Base-by-base conservation (phyloP, 2,329 filamentous ascomycete genomes). In the Eurotiales sp. region DNA sequence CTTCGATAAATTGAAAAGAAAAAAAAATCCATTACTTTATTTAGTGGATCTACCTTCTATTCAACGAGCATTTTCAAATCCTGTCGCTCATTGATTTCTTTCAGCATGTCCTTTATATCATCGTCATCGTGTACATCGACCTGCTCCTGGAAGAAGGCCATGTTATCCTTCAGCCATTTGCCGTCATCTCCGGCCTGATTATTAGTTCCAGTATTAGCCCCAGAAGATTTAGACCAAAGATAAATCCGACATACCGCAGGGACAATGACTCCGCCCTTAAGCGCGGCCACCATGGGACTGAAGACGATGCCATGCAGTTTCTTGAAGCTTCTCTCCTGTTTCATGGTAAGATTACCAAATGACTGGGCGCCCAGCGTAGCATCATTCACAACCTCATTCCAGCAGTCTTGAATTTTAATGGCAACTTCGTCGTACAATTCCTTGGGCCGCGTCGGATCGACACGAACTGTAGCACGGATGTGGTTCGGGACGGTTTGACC, bases 341-440 rank as follows among this genome's bases (percentile, higher is more conserved):
- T n/a, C 14, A 14, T 6, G 1, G 40, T 2, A 17, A 42, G 40
- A 27, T 25, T 42, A 11, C 40, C 21, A 27, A 25, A 12, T 19
- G 39, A 41, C n/a, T 41, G 19, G 21, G 40, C 40, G 14, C 40
- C 40, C 40, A 42, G 40, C 40, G 40, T n/a, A n/a, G 40, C 48
- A 15, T 48, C 53, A 23, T 54, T 41, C 15, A 58, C 52, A 11
- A 54, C 43, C 12, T 55, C 56, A 23, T 59, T 53, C 58, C 58
- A 60, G 25, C 49, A 40, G 4, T 48, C 40, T 48, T 59, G 54
- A 17, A 60, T 56, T 32, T 55, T 52, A 14, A 21, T 39, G 3
- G 57, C 58, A 32, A 60, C 48, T 22, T 50, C 53, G 45, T 60
- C 58, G 29, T 56, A 60, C 17, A 34, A 23, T 14, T 53, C 54